Evolutionary conservation across 1,139 yeast genomes (phyloP).

Genomic region (Kodamaea ohmeri): DNA sequence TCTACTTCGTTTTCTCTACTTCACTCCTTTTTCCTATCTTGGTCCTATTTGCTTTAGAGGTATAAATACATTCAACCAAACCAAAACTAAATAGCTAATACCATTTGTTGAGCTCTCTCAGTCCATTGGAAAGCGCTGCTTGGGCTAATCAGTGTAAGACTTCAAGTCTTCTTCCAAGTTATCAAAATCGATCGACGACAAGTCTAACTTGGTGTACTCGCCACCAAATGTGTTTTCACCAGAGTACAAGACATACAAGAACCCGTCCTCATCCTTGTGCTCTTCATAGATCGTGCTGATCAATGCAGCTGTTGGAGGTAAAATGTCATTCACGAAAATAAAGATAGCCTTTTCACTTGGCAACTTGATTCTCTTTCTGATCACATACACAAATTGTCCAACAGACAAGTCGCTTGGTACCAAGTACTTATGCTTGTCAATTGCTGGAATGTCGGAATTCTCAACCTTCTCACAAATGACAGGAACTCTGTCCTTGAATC

Average conservation of each 20-base stretch:
- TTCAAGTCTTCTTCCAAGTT: constrained; percentile 16
- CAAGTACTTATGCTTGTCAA: constrained; percentile 93
- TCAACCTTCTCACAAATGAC: constrained; percentile 97
- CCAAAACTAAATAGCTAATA: constrained; percentile 2
- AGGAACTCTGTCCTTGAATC: constrained; percentile 90
- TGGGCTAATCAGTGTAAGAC: constrained; percentile 12
- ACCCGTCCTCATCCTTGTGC: constrained; percentile 97
- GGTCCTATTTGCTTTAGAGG: neutral
- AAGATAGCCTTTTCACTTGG: constrained; percentile 98
- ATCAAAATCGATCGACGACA: constrained; percentile 12
- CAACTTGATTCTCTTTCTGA: constrained; percentile 90
- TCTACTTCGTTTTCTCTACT: no score
- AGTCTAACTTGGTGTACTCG: constrained; percentile 35
- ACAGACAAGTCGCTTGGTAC: constrained; percentile 96
- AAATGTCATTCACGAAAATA: constrained; percentile 91
- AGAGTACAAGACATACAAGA: constrained; percentile 86
- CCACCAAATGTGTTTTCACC: constrained; percentile 83
- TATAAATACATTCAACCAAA: constrained; percentile 4
- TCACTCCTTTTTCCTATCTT: no score
- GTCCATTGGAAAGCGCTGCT: neutral
- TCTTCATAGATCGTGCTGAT: constrained; percentile 94
- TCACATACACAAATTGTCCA: constrained; percentile 96
- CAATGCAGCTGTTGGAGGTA: constrained; percentile 96
- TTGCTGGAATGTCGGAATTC: constrained; percentile 92
- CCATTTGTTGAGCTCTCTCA: neutral